A percentile compares a stretch with the other conserved stretches of the same genome.
These are phyloP conservation scores for Monilinia laxa DNA, from an alignment of 2,329 filamentous ascomycete genomes.

Conservation along the genomic window DNA sequence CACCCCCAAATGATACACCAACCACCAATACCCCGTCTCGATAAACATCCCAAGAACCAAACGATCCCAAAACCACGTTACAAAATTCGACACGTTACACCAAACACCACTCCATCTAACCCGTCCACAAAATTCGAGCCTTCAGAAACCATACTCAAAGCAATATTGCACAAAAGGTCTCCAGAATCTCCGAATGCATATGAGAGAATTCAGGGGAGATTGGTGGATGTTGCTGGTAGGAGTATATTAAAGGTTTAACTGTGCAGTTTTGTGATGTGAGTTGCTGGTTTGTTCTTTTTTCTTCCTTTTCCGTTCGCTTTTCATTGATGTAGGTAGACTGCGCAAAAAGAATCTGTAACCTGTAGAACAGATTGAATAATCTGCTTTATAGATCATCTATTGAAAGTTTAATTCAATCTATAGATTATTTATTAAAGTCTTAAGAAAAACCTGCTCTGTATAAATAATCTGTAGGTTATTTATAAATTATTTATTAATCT, in stretches of 20 bases:
- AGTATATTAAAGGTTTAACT: constrained; percentile 28
- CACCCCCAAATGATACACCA: neutral
- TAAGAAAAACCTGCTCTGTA: no score
- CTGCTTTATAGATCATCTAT: no score
- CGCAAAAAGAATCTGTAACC: no score
- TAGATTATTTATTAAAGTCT: no score
- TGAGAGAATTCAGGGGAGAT: constrained; percentile 11
- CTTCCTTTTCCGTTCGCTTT: neutral
- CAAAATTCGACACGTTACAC: constrained; percentile 26
- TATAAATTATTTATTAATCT: no score
- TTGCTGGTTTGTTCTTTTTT: constrained; percentile 18
- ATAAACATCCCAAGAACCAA: constrained; percentile 29
- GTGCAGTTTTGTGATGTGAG: constrained; percentile 29
- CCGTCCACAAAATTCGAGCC: neutral
- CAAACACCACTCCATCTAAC: constrained; percentile 25
- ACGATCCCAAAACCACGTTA: constrained; percentile 25
- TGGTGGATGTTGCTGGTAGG: neutral
- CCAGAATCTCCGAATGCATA: constrained; percentile 26
- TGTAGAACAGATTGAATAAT: no score
- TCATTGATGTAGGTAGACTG: no score
- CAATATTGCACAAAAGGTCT: constrained; percentile 30
- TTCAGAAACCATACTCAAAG: constrained; percentile 26
- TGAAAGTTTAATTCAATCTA: no score
- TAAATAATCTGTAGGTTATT: no score
- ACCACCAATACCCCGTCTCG: constrained; percentile 16